Conservation (phyloP, 148 eudicot species). For the Chenopodium formosanum region DNA sequence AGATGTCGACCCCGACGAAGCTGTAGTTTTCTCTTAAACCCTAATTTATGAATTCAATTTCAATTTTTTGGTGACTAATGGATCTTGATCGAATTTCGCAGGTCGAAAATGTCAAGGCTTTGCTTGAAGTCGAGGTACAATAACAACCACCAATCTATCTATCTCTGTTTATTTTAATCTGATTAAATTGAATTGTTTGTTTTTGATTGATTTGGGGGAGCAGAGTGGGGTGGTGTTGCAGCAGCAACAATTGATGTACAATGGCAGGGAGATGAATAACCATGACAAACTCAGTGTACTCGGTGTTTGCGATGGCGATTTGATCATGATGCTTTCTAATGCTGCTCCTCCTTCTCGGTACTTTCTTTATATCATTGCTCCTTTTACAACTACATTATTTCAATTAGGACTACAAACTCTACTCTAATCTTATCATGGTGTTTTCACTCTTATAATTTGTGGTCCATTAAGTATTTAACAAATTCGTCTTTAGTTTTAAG, state of each 20-base stretch:
- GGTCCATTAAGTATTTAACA: no score
- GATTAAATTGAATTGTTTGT: not conserved
- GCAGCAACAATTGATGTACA: conserved; percentile 75
- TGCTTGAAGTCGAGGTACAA: conserved; percentile 89
- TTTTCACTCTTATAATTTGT: no score
- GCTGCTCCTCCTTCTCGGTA: conserved; percentile 37
- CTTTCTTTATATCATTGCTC: not conserved
- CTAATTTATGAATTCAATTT: conserved; percentile 22
- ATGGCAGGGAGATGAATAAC: conserved; percentile 90
- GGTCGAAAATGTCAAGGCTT: conserved; percentile 97
- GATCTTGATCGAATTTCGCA: conserved; percentile 31
- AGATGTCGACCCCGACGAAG: conserved; percentile 85
- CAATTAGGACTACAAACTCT: no score
- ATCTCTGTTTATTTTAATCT: not conserved
- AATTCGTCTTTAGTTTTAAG: no score
- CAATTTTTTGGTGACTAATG: not conserved
- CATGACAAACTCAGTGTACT: conserved; percentile 66
- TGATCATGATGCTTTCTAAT: conserved; percentile 83
- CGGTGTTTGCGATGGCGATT: conserved; percentile 88
- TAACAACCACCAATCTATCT: not conserved
- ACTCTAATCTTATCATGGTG: no score
- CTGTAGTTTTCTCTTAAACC: conserved; percentile 41
- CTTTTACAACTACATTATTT: no score
- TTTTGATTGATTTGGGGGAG: not conserved
- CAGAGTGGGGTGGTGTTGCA: conserved; percentile 79